Conservation (phyloP, 225 moss, liverwort and hornwort genomes). For the Climacium dendroides region DNA sequence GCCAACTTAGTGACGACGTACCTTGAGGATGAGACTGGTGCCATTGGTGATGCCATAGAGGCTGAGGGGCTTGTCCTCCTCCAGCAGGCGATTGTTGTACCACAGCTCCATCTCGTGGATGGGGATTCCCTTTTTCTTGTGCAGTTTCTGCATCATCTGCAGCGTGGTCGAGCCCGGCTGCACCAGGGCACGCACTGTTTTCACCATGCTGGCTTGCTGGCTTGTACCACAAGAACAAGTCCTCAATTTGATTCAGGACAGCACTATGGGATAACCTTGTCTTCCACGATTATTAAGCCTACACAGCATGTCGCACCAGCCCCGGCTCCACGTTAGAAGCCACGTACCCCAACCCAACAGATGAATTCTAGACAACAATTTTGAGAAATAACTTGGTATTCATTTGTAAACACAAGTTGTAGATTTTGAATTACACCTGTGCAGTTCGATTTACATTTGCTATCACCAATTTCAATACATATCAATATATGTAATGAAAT, state of each 20-base stretch:
- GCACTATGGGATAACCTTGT: not conserved
- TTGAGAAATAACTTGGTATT: not conserved
- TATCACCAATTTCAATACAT: not conserved
- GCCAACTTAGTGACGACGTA: not conserved
- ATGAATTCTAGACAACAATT: not conserved
- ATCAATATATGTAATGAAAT: not conserved
- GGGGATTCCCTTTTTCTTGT: not conserved
- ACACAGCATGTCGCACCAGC: not conserved
- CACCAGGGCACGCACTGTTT: not conserved
- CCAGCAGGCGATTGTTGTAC: not conserved
- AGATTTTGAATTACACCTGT: not conserved
- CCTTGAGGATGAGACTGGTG: not conserved
- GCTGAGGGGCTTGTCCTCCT: not conserved
- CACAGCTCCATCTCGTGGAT: conserved; percentile 5
- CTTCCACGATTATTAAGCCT: not conserved
- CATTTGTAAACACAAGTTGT: not conserved
- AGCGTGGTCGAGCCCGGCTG: not conserved
- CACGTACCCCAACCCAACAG: not conserved
- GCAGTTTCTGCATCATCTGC: conserved; percentile 4
- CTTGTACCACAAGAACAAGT: not conserved
- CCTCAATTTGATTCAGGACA: not conserved
- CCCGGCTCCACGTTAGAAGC: not conserved
- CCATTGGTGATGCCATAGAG: not conserved
- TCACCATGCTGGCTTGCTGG: not conserved
- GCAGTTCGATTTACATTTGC: not conserved